Conservation (phyloP, 306 rosid genomes). For the Adenanthera pavonina region DNA sequence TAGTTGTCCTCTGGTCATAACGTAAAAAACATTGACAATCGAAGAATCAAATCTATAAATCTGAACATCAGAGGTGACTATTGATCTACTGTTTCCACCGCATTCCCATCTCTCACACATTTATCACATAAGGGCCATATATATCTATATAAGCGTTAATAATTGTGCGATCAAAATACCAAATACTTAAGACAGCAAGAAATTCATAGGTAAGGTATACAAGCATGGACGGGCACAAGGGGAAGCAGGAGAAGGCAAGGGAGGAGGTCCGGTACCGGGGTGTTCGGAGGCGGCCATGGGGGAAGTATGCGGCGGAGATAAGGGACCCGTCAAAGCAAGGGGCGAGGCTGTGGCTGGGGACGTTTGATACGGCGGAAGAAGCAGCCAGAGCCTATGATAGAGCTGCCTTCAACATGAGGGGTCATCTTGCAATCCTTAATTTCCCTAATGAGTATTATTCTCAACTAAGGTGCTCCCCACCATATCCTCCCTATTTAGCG, state of each 20-base stretch:
- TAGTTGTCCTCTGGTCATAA: slow-evolving; percentile 11
- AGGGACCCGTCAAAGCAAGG: slow-evolving; percentile 80
- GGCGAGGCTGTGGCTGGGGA: slow-evolving; percentile 82
- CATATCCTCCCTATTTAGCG: slow-evolving; percentile 62
- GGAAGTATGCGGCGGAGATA: slow-evolving; percentile 87
- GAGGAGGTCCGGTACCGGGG: slow-evolving; percentile 70
- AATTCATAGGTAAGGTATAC: not conserved
- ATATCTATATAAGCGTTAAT: slow-evolving; percentile 25
- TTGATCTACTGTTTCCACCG: not conserved
- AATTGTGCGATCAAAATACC: slow-evolving; percentile 5
- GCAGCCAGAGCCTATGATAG: slow-evolving; percentile 86
- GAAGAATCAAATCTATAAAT: slow-evolving; percentile 67
- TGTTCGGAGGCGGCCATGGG: slow-evolving; percentile 80
- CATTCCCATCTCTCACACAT: slow-evolving; percentile 12
- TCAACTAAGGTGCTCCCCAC: slow-evolving; percentile 58
- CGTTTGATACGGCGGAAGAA: slow-evolving; percentile 82
- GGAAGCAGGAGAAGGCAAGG: slow-evolving; percentile 47
- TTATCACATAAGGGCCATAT: not conserved
- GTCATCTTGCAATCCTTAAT: slow-evolving; percentile 78
- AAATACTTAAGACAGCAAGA: not conserved
- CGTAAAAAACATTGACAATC: slow-evolving; percentile 44
- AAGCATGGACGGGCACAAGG: slow-evolving; percentile 54
- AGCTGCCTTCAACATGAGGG: slow-evolving; percentile 79
- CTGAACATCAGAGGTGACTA: not conserved
- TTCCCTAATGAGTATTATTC: slow-evolving; percentile 83